phyloP scores from a whole-genome alignment of 23 red algal species.

The Agarophyton chilense region DNA sequence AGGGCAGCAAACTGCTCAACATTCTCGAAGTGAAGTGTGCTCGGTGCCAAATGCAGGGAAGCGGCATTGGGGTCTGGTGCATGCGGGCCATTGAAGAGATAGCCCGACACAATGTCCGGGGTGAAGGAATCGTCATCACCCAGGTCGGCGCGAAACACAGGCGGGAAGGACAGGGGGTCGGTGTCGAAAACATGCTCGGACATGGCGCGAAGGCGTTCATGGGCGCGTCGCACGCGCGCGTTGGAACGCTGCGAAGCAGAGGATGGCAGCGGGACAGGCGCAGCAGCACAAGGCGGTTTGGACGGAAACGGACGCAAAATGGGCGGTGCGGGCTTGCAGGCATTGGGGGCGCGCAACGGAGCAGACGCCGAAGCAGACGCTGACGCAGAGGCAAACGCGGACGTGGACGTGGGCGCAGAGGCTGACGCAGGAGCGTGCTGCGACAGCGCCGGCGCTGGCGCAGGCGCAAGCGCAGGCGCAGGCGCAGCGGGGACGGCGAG shows the following conservation, averaged over 20 bases:
- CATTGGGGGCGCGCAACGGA: background rate
- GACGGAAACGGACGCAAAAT: background rate
- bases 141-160: conserved; percentile 24
- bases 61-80: background rate
- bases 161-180: conserved; percentile 16
- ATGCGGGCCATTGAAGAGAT: conserved; percentile 43
- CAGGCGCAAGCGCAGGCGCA: too few relatives aligned
- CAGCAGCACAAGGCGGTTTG: background rate
- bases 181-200: background rate
- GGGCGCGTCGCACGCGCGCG: conserved; percentile 16
- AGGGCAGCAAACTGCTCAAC: background rate
- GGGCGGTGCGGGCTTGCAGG: background rate
- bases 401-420: too few relatives aligned
- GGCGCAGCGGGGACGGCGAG: too few relatives aligned
- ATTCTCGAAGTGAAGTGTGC: background rate
- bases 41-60: background rate
- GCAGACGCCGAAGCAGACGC: too few relatives aligned
- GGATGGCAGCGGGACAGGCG: background rate
- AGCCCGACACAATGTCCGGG: conserved; percentile 59
- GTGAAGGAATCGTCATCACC: conserved; percentile 65
- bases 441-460: too few relatives aligned
- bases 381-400: too few relatives aligned
- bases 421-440: too few relatives aligned
- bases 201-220: conserved; percentile 26
- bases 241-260: background rate